phyloP scores from a whole-genome alignment of 225 moss, liverwort and hornwort species.

The Physcomitrellopsis africana region DNA sequence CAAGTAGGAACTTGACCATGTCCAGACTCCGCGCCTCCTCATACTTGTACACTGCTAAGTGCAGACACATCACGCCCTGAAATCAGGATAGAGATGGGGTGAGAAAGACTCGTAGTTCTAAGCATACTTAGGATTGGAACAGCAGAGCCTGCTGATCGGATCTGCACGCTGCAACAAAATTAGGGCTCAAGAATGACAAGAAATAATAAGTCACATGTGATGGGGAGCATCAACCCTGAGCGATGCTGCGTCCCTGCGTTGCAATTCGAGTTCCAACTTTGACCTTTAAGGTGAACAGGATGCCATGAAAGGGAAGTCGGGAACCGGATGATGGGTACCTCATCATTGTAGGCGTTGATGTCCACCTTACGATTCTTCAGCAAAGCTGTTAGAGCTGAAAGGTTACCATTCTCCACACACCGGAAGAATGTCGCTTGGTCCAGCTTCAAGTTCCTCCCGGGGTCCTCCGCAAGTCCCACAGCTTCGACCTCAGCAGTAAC shows the following conservation, averaged over 20 bases:
- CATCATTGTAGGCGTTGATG: conserved; percentile 66
- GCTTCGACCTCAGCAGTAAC: conserved; percentile 41
- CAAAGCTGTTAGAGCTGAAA: conserved; percentile 35
- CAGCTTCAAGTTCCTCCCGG: conserved; percentile 63
- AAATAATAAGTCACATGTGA: not conserved
- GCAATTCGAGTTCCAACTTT: not conserved
- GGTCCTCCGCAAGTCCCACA: conserved; percentile 53
- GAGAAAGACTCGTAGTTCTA: not conserved
- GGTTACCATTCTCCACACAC: conserved; percentile 61
- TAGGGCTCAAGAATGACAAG: conserved; percentile 11
- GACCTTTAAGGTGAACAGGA: not conserved
- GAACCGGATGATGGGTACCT: conserved; percentile 28
- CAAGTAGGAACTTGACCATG: conserved; percentile 50
- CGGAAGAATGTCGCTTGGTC: conserved; percentile 64
- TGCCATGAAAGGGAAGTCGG: not conserved
- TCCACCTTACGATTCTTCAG: conserved; percentile 49
- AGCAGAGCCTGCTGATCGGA: conserved; percentile 1
- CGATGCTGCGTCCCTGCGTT: not conserved
- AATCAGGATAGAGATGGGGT: conserved; percentile 1
- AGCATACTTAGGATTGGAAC: not conserved
- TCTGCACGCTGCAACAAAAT: not conserved
- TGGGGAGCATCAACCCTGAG: not conserved
- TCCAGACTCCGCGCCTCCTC: conserved; percentile 72
- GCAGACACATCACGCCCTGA: conserved; percentile 91
- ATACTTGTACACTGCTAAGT: conserved; percentile 93